These are phyloP conservation scores for Amphichorda felina DNA, from an alignment of 2,329 filamentous ascomycete species.

Conservation along the genomic window DNA sequence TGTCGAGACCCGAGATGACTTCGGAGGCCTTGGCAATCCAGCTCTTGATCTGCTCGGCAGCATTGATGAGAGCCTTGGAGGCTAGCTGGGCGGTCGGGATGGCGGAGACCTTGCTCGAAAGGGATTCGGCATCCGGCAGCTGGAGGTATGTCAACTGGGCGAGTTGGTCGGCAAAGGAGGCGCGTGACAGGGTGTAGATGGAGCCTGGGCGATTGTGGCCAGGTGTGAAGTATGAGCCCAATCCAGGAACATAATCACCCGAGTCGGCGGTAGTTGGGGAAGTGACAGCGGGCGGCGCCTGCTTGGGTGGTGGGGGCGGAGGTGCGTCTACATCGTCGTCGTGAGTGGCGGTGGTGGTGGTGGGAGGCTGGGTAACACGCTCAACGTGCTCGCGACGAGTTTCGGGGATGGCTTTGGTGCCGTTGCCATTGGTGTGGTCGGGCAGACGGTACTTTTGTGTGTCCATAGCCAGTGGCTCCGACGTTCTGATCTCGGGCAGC, in stretches of 20 bases:
- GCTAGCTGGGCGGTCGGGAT: conserved; percentile 81
- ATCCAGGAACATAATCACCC: conserved; percentile 35
- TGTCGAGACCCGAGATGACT: conserved; percentile 78
- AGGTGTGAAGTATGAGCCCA: conserved; percentile 54
- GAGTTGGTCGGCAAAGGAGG: conserved; percentile 87
- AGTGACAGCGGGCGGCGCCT: conserved; percentile 19
- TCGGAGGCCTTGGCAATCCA: conserved; percentile 92
- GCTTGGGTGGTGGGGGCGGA: conserved; percentile 27
- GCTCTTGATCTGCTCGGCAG: conserved; percentile 81
- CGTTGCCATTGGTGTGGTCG: conserved; percentile 57
- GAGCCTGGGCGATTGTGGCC: conserved; percentile 64
- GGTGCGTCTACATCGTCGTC: conserved; percentile 10
- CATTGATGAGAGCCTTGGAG: conserved; percentile 69
- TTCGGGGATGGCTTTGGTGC: conserved; percentile 48
- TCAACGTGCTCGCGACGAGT: conserved; percentile 47
- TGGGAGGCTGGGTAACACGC: conserved; percentile 28
- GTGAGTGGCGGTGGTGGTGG: conserved; percentile 4
- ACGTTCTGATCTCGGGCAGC: conserved; percentile 39
- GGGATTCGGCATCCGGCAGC: conserved; percentile 71
- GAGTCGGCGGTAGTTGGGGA: conserved; percentile 16
- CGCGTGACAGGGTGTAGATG: conserved; percentile 85
- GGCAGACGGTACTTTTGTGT: conserved; percentile 64
- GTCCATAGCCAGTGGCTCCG: conserved; percentile 50
- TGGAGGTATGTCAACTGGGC: conserved; percentile 85
- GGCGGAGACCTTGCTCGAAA: conserved; percentile 72